Evolutionary conservation across 352 stramenopile genomes (phyloP).

Genomic region (Pythium sukuiense): DNA sequence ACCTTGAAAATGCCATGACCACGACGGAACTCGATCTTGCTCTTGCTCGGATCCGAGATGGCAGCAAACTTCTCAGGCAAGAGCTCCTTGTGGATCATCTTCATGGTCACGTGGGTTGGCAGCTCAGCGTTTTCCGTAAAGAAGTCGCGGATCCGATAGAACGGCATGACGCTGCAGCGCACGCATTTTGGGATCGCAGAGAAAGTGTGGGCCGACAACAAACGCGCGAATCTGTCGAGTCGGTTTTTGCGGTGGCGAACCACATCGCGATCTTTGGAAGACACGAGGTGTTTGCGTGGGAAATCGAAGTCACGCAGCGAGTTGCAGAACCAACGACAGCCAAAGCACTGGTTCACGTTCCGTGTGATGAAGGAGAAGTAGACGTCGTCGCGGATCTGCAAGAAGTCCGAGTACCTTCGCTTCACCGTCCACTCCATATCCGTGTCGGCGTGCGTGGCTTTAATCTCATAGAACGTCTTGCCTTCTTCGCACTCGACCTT

Average conservation of each 20-base stretch:
- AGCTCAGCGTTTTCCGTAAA: constrained; percentile 44
- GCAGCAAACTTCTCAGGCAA: constrained; percentile 51
- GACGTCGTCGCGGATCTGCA: constrained; percentile 49
- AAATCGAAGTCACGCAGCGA: constrained; percentile 63
- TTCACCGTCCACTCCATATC: constrained; percentile 58
- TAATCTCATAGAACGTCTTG: constrained; percentile 51
- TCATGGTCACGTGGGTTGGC: constrained; percentile 24
- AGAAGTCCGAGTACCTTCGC: constrained; percentile 76
- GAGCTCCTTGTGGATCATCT: constrained; percentile 35
- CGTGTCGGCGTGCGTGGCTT: constrained; percentile 39
- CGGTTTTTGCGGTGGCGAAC: constrained; percentile 46
- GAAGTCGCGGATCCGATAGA: constrained; percentile 65
- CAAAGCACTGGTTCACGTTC: constrained; percentile 64
- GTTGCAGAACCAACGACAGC: constrained; percentile 70
- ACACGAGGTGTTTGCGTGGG: constrained; percentile 57
- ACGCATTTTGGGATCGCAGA: constrained; percentile 74
- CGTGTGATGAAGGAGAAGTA: constrained; percentile 44
- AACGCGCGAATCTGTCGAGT: constrained; percentile 55
- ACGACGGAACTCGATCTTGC: constrained; percentile 77
- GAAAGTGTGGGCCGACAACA: constrained; percentile 73
- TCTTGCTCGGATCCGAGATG: constrained; percentile 69
- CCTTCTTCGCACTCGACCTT: constrained; percentile 18
- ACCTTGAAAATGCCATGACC: constrained; percentile 56
- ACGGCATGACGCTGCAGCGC: constrained; percentile 53
- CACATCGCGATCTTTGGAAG: constrained; percentile 41